Percentiles rank a stretch among this genome's conserved stretches.
phyloP scores from a whole-genome alignment of 2,329 filamentous ascomycete genomes.

The Calonectria pseudoreteaudii region DNA sequence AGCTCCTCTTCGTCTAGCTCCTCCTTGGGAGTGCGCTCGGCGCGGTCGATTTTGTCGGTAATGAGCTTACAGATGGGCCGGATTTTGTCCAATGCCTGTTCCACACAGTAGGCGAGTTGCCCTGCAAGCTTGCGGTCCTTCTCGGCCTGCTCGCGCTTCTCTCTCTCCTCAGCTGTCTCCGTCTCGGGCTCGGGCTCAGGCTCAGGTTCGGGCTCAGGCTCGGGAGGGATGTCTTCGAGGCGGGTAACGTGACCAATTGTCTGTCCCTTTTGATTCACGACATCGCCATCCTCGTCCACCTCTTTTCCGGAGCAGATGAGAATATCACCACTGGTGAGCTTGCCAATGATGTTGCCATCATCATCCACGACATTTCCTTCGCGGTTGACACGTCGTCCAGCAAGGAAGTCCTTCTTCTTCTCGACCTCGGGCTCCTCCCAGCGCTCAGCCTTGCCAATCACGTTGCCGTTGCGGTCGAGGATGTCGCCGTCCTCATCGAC shows the following conservation, averaged over 20 bases:
- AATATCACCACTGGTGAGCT: slow-evolving; percentile 75
- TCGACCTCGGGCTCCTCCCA: slow-evolving; percentile 68
- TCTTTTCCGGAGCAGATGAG: slow-evolving; percentile 75
- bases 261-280: slow-evolving; percentile 75
- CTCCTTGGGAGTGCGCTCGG: slow-evolving; percentile 84
- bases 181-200: slow-evolving; percentile 43
- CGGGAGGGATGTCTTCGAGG: slow-evolving; percentile 67
- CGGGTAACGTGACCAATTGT: slow-evolving; percentile 76
- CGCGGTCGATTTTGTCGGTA: slow-evolving; percentile 83
- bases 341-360: slow-evolving; percentile 72
- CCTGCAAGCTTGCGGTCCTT: slow-evolving; percentile 81
- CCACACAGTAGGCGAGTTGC: slow-evolving; percentile 79
- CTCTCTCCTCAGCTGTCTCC: slow-evolving; percentile 53
- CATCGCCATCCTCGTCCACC: slow-evolving; percentile 78
- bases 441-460: slow-evolving; percentile 68
- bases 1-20: slow-evolving; percentile 92
- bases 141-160: slow-evolving; percentile 67
- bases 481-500: slow-evolving; percentile 89
- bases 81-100: slow-evolving; percentile 85
- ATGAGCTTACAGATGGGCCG: slow-evolving; percentile 90
- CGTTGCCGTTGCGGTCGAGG: slow-evolving; percentile 78
- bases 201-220: slow-evolving; percentile 61
- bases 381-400: slow-evolving; percentile 67
- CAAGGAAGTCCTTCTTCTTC: slow-evolving; percentile 63
- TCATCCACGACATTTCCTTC: slow-evolving; percentile 70